Percentiles rank a stretch among this genome's conserved stretches.
These are phyloP conservation scores for Penicillium sp. DNA, from an alignment of 2,329 filamentous ascomycete genomes.

Conservation along the genomic window DNA sequence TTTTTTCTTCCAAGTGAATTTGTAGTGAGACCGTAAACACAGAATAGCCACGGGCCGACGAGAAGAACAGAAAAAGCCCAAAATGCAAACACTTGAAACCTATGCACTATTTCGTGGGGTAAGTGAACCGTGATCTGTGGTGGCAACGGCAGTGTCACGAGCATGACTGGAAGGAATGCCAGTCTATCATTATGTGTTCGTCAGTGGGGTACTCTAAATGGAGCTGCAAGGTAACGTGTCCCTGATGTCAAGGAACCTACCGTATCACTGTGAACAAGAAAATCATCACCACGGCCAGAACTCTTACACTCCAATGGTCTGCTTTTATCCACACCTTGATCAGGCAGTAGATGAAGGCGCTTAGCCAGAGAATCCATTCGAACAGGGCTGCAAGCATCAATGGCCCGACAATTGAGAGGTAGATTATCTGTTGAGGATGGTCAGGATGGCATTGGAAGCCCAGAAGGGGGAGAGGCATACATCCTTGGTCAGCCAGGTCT, in stretches of 20 bases:
- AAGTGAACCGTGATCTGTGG: slow-evolving; percentile 68
- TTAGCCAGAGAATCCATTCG: slow-evolving; percentile 93
- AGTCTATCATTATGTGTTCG: slow-evolving; percentile 49
- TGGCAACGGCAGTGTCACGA: slow-evolving; percentile 85
- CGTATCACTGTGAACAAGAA: slow-evolving; percentile 71
- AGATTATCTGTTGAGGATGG: slow-evolving; percentile 65
- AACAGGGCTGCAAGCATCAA: slow-evolving; percentile 81
- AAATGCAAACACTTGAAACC: slow-evolving; percentile 93
- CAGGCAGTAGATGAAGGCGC: slow-evolving; percentile 90
- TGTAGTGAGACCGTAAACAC: slow-evolving; percentile 85
- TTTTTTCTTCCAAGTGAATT: slow-evolving; percentile 79
- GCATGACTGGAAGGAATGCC: slow-evolving; percentile 89
- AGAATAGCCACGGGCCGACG: slow-evolving; percentile 87
- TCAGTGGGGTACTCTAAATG: background rate
- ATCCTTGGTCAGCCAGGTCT: slow-evolving; percentile 14
- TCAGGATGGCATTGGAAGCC: background rate
- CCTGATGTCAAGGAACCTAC: slow-evolving; percentile 47
- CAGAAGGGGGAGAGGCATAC: slow-evolving; percentile 3
- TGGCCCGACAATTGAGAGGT: slow-evolving; percentile 73
- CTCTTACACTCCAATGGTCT: slow-evolving; percentile 76
- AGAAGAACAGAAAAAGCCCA: slow-evolving; percentile 85
- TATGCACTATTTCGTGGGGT: slow-evolving; percentile 63
- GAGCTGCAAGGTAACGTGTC: background rate
- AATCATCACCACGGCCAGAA: slow-evolving; percentile 74
- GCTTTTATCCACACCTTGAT: slow-evolving; percentile 86